Conservation (phyloP, 352 stramenopile genomes). For the Globisporangium middletonii region DNA sequence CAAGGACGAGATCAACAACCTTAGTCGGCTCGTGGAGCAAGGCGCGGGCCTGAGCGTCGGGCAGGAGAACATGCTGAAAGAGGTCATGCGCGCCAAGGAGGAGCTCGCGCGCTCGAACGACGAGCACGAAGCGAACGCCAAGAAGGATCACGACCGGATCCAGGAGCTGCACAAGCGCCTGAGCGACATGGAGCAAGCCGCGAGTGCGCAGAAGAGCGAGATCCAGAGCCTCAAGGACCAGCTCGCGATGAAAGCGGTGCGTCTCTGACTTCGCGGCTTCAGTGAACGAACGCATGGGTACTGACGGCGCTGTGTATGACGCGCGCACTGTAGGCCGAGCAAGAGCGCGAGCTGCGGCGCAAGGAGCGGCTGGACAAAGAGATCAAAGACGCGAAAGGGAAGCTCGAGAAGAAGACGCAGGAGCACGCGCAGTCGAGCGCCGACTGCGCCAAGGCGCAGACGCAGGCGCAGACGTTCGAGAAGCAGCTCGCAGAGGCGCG, state of each 20-base stretch:
- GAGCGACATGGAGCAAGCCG: conserved; percentile 49
- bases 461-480: conserved; percentile 72
- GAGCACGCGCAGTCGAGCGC: conserved; percentile 44
- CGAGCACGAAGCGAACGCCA: conserved; percentile 72
- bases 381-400: conserved; percentile 84
- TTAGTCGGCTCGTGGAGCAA: conserved; percentile 94
- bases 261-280: conserved; percentile 1
- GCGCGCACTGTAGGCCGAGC: conserved; percentile 46
- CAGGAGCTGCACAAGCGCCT: conserved; percentile 73
- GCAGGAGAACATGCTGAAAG: conserved; percentile 92
- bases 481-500: conserved; percentile 78
- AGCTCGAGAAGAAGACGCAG: conserved; percentile 82
- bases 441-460: conserved; percentile 62
- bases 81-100: conserved; percentile 89
- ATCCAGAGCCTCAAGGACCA: conserved; percentile 86
- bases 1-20: conserved; percentile 94
- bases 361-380: conserved; percentile 92
- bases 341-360: conserved; percentile 83
- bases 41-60: conserved; percentile 86
- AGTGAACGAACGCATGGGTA: conserved; percentile 8
- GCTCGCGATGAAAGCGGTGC: conserved; percentile 70
- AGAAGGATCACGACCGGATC: conserved; percentile 77
- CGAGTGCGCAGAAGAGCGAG: conserved; percentile 51
- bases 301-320: conserved; percentile 15
- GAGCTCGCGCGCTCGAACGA: conserved; percentile 86